Percentiles rank a stretch among this genome's conserved stretches.
phyloP scores from a whole-genome alignment of 495 filamentous ascomycete genomes.

The Hypoxylon lienhwacheense region DNA sequence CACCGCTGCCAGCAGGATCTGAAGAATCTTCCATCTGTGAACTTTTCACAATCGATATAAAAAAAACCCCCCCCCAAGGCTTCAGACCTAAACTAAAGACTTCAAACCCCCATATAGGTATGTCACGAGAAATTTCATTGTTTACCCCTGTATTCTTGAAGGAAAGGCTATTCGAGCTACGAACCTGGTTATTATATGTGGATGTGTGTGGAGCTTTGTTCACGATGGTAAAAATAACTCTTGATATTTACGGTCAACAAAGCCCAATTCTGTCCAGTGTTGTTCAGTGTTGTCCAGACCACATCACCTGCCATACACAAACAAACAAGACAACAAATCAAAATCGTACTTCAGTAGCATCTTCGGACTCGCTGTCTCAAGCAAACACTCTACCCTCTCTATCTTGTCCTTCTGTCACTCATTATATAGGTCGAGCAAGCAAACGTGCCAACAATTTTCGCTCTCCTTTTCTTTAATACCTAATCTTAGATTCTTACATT shows the following conservation, averaged over 20 bases:
- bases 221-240: constrained; percentile 3
- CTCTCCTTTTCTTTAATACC: constrained; percentile 28
- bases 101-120: too few species aligned
- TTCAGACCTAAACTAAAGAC: too few species aligned
- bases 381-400: neutral
- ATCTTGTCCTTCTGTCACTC: constrained; percentile 22
- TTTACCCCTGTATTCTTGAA: too few species aligned
- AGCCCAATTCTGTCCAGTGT: constrained; percentile 7
- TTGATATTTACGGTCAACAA: constrained; percentile 14
- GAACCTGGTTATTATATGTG: constrained; percentile 5
- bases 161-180: too few species aligned
- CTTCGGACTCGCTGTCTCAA: neutral
- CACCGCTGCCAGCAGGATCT: constrained; percentile 43
- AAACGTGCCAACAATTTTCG: constrained; percentile 26
- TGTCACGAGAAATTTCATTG: too few species aligned
- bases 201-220: too few species aligned
- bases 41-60: too few species aligned
- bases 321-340: constrained; percentile 8
- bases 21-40: constrained; percentile 19
- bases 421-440: constrained; percentile 1
- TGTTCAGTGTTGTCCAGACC: neutral
- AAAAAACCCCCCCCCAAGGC: too few species aligned
- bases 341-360: constrained; percentile 6
- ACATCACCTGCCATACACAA: neutral
- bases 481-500: constrained; percentile 14